Evolutionary conservation across 2,329 filamentous ascomycete genomes (phyloP), one percentile per base, ranked within the genome.

Genomic region (Xylariaceae sp.): DNA sequence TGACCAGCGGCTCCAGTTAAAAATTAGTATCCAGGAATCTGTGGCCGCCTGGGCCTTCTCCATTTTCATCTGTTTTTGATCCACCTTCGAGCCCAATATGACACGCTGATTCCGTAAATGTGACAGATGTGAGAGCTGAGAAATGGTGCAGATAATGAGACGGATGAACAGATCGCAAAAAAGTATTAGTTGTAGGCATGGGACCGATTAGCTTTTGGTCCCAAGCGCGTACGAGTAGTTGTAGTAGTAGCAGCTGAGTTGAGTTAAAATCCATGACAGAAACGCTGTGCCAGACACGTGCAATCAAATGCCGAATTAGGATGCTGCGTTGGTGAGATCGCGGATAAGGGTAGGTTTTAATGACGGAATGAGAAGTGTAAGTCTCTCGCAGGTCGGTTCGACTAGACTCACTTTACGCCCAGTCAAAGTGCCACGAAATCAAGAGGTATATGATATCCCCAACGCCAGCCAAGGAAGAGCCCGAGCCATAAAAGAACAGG

Each of bases 261-360:
- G 60, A 65, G 61, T 59, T 55, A 63, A 56, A 68, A 62, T 58
- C 60, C 66, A 73, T 67, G 61, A 64, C 69, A 75, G 70, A 73
- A 79, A 79, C 77, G 77, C 75, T 81, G 79, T 82, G 73, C 80
- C 77, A 76, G 79, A 81, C 79, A 79, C 69, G 76, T 76, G 81
- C 75, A 76, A 80, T 76, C 75, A 74, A 76, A 71, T 72, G 71
- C 65, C 71, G 69, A 73, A 70, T 64, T 69, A 69, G 72, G 69
- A 68, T 73, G 75, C 81, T 75, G 76, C 81, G 77, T 81, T 82
- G 77, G 73, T 78, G 70, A 75, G 76, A 77, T 76, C 77, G 76
- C 69, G 72, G 68, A 63, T 68, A 69, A 72, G 70, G 69, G 65
- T 67, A 69, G 66, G 10, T 38, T 13, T 61, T 42, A 65, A 69